Base-by-base conservation (phyloP, 768 basidiomycete genomes). In the Mycena albidolilacea region DNA sequence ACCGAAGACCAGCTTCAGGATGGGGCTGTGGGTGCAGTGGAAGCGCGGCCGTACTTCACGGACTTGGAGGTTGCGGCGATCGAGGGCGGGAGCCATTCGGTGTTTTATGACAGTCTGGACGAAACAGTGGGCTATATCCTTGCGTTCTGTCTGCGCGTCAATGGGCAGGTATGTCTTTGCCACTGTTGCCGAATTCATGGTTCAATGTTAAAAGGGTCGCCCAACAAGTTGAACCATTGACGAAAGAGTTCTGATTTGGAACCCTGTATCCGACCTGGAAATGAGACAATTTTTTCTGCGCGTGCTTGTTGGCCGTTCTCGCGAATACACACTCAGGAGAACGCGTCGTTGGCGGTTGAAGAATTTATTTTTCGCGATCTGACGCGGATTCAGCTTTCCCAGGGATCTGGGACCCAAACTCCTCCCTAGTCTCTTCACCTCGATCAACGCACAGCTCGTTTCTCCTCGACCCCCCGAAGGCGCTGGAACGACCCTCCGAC, bases 81-180 rank as follows among this genome's bases (percentile, higher is more conserved):
- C 15, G 62, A 67, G 11, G 75, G 75, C n/a, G 69, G 71, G 12
- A 70, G 75, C 19, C 75, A 73, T 67, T 43, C 69, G 9, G 55
- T 72, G 15, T 76, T 76, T 41, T 73, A 73, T 35, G 75, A 76
- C 50, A 65, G 52, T 23, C 9, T 76, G 8, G 71, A 73, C 57
- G 71, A 73, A 43, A 68, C 69, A 10, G 68, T 76, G 15, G 55
- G 41, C 7, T 54, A 61, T 59, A 66, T 76, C 43, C 57, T 76
- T 11, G 17, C 55, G 9, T 76, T 76, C 55, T 69, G 68, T 62
- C 46, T 67, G 37, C 75, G 71, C 14, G 64, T 73, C 6, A 62
- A 41, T 39, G 55, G 21, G 5, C 46, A 71, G 70, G 70, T 70
- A 50, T 11, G 55, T 58, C 2, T 43, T 50, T 21, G 10, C 14